Conservation (phyloP, 352 stramenopile species). For the Globisporangium nagaii region DNA sequence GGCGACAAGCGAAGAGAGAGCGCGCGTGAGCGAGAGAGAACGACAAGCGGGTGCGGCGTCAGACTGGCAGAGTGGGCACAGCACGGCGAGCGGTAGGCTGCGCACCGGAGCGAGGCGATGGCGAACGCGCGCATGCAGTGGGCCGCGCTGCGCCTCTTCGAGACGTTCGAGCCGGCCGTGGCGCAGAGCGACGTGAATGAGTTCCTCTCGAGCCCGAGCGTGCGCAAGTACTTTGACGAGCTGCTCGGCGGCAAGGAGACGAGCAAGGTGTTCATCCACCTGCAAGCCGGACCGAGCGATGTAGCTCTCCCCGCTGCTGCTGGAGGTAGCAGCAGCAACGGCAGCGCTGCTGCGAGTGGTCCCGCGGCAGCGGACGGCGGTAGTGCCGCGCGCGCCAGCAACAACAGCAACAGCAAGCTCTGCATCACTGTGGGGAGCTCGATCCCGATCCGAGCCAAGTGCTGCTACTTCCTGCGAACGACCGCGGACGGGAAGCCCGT, state of each 20-base stretch:
- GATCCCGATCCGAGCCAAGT: slow-evolving; percentile 70
- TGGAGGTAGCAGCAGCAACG: neutral
- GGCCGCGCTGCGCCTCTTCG: slow-evolving; percentile 65
- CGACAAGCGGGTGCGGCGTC: neutral
- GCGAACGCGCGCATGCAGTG: slow-evolving; percentile 78
- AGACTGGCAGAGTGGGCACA: neutral
- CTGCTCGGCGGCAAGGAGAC: slow-evolving; percentile 63
- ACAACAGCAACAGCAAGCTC: slow-evolving; percentile 39
- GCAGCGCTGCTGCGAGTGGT: neutral
- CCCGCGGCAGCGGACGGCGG: neutral
- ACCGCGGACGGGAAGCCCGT: slow-evolving; percentile 67
- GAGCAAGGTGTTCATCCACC: slow-evolving; percentile 78
- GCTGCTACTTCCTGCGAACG: slow-evolving; percentile 79
- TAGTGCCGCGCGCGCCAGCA: neutral
- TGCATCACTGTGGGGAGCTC: slow-evolving; percentile 65
- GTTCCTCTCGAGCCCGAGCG: slow-evolving; percentile 42
- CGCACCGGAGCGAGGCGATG: slow-evolving; percentile 49
- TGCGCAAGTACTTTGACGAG: slow-evolving; percentile 75
- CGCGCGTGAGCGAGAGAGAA: too few species aligned
- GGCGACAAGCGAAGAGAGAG: too few species aligned
- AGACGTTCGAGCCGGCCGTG: slow-evolving; percentile 74
- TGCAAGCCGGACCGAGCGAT: slow-evolving; percentile 27
- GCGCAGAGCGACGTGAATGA: slow-evolving; percentile 46
- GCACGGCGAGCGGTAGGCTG: neutral
- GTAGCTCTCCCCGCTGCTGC: too few species aligned